phyloP scores from a whole-genome alignment of 495 filamentous ascomycete genomes.

The Daldinia grandis region DNA sequence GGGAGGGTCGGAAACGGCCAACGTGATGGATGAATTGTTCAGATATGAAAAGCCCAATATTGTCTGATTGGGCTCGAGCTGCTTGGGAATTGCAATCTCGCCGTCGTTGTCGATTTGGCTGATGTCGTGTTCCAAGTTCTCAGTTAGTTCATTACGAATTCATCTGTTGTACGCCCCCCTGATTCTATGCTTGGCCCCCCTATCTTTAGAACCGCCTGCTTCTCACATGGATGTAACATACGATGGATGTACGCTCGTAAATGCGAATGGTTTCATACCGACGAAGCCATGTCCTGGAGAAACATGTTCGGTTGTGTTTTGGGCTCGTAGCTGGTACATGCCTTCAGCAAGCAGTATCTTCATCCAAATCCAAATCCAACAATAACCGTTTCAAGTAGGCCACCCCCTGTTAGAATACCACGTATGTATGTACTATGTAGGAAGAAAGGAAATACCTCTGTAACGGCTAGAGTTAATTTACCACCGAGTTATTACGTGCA shows the following conservation, averaged over 20 bases:
- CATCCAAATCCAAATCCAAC: constrained; percentile 25
- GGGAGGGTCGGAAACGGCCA: constrained; percentile 22
- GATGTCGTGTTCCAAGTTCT: constrained; percentile 14
- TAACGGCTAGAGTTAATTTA: constrained; percentile 3
- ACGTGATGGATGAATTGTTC: constrained; percentile 31
- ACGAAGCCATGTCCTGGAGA: constrained; percentile 7
- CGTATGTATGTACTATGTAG: constrained; percentile 1
- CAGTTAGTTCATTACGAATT: background rate
- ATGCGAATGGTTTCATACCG: constrained; percentile 24
- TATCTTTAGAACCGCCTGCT: background rate
- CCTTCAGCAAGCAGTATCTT: constrained; percentile 5
- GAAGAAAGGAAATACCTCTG: background rate
- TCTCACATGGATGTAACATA: constrained; percentile 9
- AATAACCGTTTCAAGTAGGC: constrained; percentile 27
- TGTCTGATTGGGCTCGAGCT: constrained; percentile 18
- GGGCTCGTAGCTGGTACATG: constrained; percentile 24
- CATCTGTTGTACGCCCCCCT: constrained; percentile 16
- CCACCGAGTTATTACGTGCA: constrained; percentile 15
- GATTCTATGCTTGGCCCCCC: constrained; percentile 15
- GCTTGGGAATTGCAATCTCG: constrained; percentile 2
- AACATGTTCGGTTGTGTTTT: constrained; percentile 12
- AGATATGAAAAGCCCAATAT: constrained; percentile 22
- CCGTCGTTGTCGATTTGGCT: constrained; percentile 7
- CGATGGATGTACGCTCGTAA: constrained; percentile 5
- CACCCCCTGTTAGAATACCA: constrained; percentile 26